phyloP scores from a whole-genome alignment of 495 filamentous ascomycete genomes.

The Lasiosphaeria miniovina region DNA sequence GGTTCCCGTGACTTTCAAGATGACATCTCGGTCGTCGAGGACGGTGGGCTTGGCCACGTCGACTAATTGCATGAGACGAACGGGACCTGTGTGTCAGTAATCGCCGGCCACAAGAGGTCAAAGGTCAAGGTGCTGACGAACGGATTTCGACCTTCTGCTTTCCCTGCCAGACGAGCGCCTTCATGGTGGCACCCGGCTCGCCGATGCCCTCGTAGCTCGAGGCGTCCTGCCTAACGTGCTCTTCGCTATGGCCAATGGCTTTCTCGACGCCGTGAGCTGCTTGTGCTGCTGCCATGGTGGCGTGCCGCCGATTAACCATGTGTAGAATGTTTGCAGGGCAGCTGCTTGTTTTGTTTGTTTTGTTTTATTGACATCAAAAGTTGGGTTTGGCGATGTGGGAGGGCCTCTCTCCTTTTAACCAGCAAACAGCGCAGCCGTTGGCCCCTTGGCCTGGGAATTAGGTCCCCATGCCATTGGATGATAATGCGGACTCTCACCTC shows the following conservation, averaged over 20 bases:
- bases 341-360: background rate
- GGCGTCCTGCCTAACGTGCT: slow-evolving; percentile 59
- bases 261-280: slow-evolving; percentile 63
- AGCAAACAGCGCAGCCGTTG: too few relatives aligned
- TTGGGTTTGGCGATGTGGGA: background rate
- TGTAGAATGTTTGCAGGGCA: background rate
- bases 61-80: slow-evolving; percentile 30
- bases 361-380: background rate
- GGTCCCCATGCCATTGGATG: too few relatives aligned
- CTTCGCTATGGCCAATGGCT: slow-evolving; percentile 60
- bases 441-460: too few relatives aligned
- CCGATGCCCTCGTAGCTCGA: slow-evolving; percentile 45
- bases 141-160: slow-evolving; percentile 62
- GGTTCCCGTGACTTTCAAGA: slow-evolving; percentile 78
- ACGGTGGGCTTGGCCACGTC: slow-evolving; percentile 67
- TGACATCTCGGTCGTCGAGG: slow-evolving; percentile 71
- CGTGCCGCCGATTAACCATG: background rate
- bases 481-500: too few relatives aligned
- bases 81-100: background rate
- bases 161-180: slow-evolving; percentile 69
- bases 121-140: slow-evolving; percentile 21
- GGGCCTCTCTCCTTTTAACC: too few relatives aligned
- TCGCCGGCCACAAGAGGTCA: background rate
- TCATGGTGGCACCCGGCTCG: slow-evolving; percentile 56
- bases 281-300: slow-evolving; percentile 56